These are phyloP conservation scores for Botrytis byssoidea DNA, from an alignment of 2,329 filamentous ascomycete species.

Conservation along the genomic window DNA sequence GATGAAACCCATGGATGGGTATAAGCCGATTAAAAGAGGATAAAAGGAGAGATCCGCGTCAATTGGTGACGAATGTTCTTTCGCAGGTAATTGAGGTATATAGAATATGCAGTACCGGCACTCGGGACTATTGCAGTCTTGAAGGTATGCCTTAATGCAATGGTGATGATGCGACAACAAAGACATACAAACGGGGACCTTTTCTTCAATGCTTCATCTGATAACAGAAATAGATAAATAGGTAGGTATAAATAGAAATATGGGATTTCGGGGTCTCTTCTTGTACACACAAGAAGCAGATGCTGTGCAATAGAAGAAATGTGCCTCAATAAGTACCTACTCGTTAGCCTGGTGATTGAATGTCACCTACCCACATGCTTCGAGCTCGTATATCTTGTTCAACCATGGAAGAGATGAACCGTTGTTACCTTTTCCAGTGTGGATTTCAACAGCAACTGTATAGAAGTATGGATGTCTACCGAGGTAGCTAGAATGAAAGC, in stretches of 20 bases:
- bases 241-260: neutral
- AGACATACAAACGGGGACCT: neutral
- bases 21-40: constrained; percentile 4
- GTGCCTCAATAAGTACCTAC: neutral
- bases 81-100: neutral
- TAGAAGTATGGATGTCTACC: neutral
- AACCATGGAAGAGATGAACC: neutral
- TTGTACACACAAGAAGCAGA: neutral
- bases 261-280: neutral
- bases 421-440: neutral
- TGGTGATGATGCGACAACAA: neutral
- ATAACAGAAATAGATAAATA: neutral
- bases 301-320: neutral
- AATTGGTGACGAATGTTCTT: neutral
- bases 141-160: neutral
- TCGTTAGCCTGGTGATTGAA: neutral
- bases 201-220: neutral
- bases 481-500: neutral
- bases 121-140: neutral
- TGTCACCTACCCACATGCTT: neutral
- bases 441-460: neutral
- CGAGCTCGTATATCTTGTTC: neutral
- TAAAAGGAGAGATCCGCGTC: neutral
- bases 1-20: neutral
- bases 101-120: neutral